These are phyloP conservation scores for Solanum sitiens DNA, from an alignment of 257 asterid genomes.

Conservation along the genomic window DNA sequence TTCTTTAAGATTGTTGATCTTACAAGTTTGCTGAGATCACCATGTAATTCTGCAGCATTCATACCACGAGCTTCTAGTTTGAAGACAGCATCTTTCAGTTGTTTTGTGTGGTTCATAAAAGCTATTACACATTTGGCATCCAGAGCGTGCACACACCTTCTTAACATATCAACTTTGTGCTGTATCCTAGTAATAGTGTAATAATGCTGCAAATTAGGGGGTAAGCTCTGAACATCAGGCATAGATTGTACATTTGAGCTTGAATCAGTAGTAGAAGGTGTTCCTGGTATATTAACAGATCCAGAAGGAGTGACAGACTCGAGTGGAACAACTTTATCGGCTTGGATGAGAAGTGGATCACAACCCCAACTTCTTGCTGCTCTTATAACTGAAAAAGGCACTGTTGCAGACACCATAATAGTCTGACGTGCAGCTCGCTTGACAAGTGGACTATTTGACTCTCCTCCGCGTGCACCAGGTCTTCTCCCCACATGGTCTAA, in stretches of 20 bases:
- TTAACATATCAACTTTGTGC: slow-evolving; percentile 76
- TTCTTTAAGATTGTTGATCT: slow-evolving; percentile 75
- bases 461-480: slow-evolving; percentile 41
- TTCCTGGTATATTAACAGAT: slow-evolving; percentile 27
- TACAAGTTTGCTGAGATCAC: slow-evolving; percentile 68
- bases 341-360: slow-evolving; percentile 87
- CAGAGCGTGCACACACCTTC: slow-evolving; percentile 81
- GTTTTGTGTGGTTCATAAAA: slow-evolving; percentile 86
- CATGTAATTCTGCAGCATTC: slow-evolving; percentile 82
- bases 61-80: slow-evolving; percentile 95
- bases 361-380: slow-evolving; percentile 91
- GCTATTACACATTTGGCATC: slow-evolving; percentile 80
- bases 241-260: slow-evolving; percentile 18
- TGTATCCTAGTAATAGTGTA: slow-evolving; percentile 67
- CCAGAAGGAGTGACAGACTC: slow-evolving; percentile 39
- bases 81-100: slow-evolving; percentile 75
- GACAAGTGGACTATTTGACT: slow-evolving; percentile 11
- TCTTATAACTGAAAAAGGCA: slow-evolving; percentile 82
- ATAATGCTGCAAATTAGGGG: slow-evolving; percentile 77
- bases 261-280: slow-evolving; percentile 18
- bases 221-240: slow-evolving; percentile 61
- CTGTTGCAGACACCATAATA: slow-evolving; percentile 97
- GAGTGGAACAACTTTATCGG: slow-evolving; percentile 49
- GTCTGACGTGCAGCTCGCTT: slow-evolving; percentile 46
- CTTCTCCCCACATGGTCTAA: slow-evolving; percentile 80